Conservation (phyloP, 441 rosid species). For the Breynia disticha region DNA sequence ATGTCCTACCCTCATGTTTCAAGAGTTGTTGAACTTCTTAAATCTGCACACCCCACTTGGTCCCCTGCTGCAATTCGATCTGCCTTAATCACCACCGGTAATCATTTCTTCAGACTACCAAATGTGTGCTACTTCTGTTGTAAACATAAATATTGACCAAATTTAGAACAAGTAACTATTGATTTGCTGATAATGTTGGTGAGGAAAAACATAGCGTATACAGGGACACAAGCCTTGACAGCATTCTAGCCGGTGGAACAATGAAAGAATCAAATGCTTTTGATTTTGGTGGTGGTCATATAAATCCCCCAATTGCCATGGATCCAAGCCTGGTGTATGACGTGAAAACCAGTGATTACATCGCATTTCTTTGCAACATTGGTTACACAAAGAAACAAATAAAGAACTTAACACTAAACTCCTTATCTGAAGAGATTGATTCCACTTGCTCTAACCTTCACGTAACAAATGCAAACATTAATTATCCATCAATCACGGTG, state of each 20-base stretch:
- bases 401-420: conserved; percentile 22
- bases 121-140: background rate
- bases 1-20: conserved; percentile 94
- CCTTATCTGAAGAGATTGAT: conserved; percentile 10
- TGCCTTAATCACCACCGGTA: conserved; percentile 76
- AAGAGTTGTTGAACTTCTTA: conserved; percentile 65
- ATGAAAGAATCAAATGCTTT: conserved; percentile 36
- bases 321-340: conserved; percentile 68
- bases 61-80: conserved; percentile 81
- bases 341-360: conserved; percentile 40
- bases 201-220: conserved; percentile 19
- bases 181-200: background rate
- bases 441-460: conserved; percentile 15
- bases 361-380: conserved; percentile 44
- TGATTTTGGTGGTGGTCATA: conserved; percentile 55
- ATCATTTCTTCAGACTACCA: no score
- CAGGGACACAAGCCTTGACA: conserved; percentile 23
- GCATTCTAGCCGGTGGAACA: conserved; percentile 39
- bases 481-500: conserved; percentile 57
- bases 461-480: conserved; percentile 28
- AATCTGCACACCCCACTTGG: conserved; percentile 52
- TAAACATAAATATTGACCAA: background rate
- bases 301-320: conserved; percentile 52
- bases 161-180: background rate
- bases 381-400: conserved; percentile 44